Base-by-base conservation (phyloP, 768 basidiomycete species). In the Dacryopinax primogenitus region DNA sequence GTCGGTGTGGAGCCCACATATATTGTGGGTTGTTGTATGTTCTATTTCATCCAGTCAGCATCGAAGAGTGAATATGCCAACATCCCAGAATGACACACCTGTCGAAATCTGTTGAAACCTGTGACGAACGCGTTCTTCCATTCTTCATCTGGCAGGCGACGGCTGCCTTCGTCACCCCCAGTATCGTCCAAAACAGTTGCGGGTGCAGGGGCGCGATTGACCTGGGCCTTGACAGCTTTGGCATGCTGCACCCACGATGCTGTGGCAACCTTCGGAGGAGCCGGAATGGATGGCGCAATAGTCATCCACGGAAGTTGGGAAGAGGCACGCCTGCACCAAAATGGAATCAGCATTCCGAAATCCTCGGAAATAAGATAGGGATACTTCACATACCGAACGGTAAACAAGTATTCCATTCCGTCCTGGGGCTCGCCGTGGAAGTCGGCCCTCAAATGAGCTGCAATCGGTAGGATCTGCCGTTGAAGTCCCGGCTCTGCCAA, bases 381-480 rank as follows among this genome's bases (percentile, higher is more conserved):
- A 69, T n/a, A n/a, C n/a, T n/a, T n/a, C n/a, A n/a, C 77, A 63
- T 72, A 89, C 90, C 90, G 82, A 44, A 91, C 90, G 62, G 83
- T 83, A 74, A 91, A 90, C 44, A 92, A 78, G 73, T 92, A 91
- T 70, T 91, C 81, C 80, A 87, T 69, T 1, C 90, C 90, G 74
- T 91, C 86, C 41, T 64, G 63, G 0, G 90, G 88, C 62, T 80
- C 80, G 28, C 78, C 82, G 68, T 83, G 75, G 71, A 86, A 92
- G 71, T 86, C 79, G 21, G 76, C 72, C n/a, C 88, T 87, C 62
- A 92, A 4, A 18, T 6, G 80, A 70, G 84, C 80, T 21, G 90
- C 89, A n/a, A 92, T 87, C 18, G 90, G 90, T 1, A 92, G 78
- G 28, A 82, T 58, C 51, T 58, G 51, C 32, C 51, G 23, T 21